Conservation (phyloP, 768 basidiomycete species). For the Rhodotorula diobovata region DNA sequence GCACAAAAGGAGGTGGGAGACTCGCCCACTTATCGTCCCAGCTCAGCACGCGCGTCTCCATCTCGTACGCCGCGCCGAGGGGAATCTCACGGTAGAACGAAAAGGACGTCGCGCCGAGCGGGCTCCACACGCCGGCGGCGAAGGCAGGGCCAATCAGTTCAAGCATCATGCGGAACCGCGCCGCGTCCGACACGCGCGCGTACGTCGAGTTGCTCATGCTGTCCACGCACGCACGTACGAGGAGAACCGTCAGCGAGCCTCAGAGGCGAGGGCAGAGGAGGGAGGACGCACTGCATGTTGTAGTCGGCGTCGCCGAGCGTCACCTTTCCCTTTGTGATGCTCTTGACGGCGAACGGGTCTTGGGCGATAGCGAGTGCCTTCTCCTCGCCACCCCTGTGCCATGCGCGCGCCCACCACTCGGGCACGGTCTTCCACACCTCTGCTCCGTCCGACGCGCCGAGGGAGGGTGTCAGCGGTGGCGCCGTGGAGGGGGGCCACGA, state of each 20-base stretch:
- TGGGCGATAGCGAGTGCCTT: slow-evolving; percentile 22
- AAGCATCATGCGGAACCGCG: slow-evolving; percentile 29
- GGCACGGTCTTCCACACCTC: slow-evolving; percentile 16
- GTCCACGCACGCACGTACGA: background rate
- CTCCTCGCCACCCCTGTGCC: slow-evolving; percentile 13
- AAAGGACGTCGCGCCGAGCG: slow-evolving; percentile 19
- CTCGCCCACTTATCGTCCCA: slow-evolving; percentile 37
- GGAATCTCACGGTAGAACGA: slow-evolving; percentile 33
- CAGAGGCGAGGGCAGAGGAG: background rate
- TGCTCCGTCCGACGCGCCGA: background rate
- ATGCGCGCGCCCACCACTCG: slow-evolving; percentile 13
- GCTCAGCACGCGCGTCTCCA: slow-evolving; percentile 17
- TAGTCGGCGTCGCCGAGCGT: slow-evolving; percentile 14
- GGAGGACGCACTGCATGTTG: slow-evolving; percentile 24
- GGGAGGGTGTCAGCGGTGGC: background rate
- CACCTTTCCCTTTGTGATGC: slow-evolving; percentile 14
- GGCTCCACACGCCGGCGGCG: slow-evolving; percentile 15
- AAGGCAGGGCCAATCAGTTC: slow-evolving; percentile 28
- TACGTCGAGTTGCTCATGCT: slow-evolving; percentile 37
- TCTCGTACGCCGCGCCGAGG: slow-evolving; percentile 22
- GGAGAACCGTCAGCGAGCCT: background rate
- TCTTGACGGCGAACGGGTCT: slow-evolving; percentile 21
- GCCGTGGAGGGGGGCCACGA: background rate
- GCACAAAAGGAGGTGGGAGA: too few species aligned
- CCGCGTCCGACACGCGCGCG: slow-evolving; percentile 18